phyloP scores from a whole-genome alignment of 2,329 filamentous ascomycete species.

The Colletotrichum sp. region DNA sequence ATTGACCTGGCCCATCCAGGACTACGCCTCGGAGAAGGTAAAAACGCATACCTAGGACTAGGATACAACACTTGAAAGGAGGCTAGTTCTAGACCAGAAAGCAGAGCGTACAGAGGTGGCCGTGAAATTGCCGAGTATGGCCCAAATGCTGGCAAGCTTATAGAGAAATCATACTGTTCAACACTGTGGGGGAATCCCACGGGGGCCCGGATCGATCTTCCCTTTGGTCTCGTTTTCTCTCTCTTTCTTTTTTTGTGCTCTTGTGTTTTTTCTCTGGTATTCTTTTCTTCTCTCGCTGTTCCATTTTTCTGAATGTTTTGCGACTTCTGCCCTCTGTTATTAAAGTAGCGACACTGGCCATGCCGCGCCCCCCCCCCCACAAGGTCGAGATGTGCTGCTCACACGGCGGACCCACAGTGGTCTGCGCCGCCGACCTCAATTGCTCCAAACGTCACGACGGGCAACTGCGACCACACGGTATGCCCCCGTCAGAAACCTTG shows the following conservation, averaged over 20 bases:
- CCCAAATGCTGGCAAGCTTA: background rate
- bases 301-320: too few species aligned
- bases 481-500: constrained; percentile 4
- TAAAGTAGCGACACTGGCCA: too few species aligned
- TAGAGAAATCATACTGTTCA: too few species aligned
- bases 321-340: too few species aligned
- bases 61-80: background rate
- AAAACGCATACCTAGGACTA: background rate
- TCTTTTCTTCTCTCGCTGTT: too few species aligned
- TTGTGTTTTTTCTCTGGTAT: too few species aligned
- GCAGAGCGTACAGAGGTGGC: background rate
- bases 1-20: background rate
- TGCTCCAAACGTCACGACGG: constrained; percentile 9
- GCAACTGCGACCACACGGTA: constrained; percentile 6
- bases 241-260: too few species aligned
- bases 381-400: constrained; percentile 21
- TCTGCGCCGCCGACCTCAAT: constrained; percentile 13
- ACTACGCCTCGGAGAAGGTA: background rate
- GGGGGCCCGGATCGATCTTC: too few species aligned
- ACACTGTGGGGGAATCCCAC: too few species aligned
- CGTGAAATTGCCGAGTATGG: background rate
- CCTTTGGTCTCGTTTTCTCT: too few species aligned
- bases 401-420: constrained; percentile 1
- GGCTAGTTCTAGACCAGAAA: background rate
- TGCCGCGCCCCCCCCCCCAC: too few species aligned